Evolutionary conservation across 2,329 filamentous ascomycete genomes (phyloP), one percentile per base, ranked within the genome.

Genomic region (Fusarium tupiense): DNA sequence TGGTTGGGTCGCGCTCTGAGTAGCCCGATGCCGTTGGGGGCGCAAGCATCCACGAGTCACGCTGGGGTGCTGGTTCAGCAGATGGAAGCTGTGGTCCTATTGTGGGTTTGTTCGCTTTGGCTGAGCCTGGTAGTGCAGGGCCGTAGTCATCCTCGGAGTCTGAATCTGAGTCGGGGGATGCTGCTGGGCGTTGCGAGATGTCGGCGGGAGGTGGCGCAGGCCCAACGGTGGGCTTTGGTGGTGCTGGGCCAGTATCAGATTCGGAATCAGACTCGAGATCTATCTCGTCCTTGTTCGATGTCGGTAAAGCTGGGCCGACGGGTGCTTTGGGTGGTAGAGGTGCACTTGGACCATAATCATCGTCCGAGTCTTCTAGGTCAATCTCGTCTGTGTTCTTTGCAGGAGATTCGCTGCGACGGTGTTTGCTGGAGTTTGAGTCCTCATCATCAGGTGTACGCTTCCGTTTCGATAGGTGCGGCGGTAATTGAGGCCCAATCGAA

Each of bases 41-140:
- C 3, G 90, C 88, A 53, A 94, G 86, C 93, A 95, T 95, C 93
- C 93, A 95, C 78, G 94, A 92, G 84, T 97, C 95, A 77, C 96
- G 91, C 80, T 92, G 88, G 10, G 88, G 86, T 56, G 88, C 87
- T 24, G 82, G 76, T 43, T 85, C 79, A 10, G 83, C 74, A 20
- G 79, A 74, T 6, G 81, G 79, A 4, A 81, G 75, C 17, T 83
- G 77, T 8, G 83, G 81, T 20, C 83, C 83, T 47, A 82, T 81
- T 61, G 80, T 74, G 50, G 78, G 88, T 74, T 90, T 88, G 11
- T 86, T 86, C 54, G 87, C 87, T 33, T 81, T 71, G 77, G 80
- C 79, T 13, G 86, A 82, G 14, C 85, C 84, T 5, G 90, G 89
- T 8, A 90, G 88, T 22, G 89, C 85, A 19, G 90, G 90, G 3